Evolutionary conservation across 352 stramenopile genomes (phyloP).

Genomic region (Phytophthora chlamydospora): DNA sequence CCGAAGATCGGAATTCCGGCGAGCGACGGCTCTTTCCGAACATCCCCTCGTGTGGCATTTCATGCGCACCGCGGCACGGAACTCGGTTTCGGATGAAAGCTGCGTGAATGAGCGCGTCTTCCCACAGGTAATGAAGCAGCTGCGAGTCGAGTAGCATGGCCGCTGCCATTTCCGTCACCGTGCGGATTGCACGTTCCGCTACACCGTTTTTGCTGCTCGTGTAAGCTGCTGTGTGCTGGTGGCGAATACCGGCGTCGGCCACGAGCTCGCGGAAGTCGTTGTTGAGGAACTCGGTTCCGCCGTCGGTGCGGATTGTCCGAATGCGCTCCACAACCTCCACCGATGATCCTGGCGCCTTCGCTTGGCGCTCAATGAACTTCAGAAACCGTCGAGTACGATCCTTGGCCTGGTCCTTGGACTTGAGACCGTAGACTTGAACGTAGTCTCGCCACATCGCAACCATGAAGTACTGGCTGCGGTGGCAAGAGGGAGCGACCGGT

Average conservation of each 20-base stretch:
- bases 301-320: too few relatives aligned
- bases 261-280: not conserved
- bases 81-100: constrained; percentile 6
- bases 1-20: constrained; percentile 3
- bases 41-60: not conserved
- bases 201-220: constrained; percentile 2
- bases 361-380: too few relatives aligned
- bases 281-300: not conserved
- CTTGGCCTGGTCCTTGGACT: too few relatives aligned
- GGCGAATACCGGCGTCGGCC: not conserved
- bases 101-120: constrained; percentile 2
- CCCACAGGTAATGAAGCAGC: constrained; percentile 5
- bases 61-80: not conserved
- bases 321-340: too few relatives aligned
- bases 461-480: too few relatives aligned
- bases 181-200: constrained; percentile 5
- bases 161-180: not conserved
- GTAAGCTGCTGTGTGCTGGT: constrained; percentile 10
- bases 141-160: constrained; percentile 1
- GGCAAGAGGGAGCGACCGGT: too few relatives aligned
- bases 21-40: not conserved
- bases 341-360: too few relatives aligned
- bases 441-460: too few relatives aligned
- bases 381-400: too few relatives aligned
- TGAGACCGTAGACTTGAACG: too few relatives aligned